A percentile compares a stretch with the other conserved stretches of the same genome.
Evolutionary conservation across 2,329 filamentous ascomycete genomes (phyloP).

Genomic region (Xylariomycetidae sp.): DNA sequence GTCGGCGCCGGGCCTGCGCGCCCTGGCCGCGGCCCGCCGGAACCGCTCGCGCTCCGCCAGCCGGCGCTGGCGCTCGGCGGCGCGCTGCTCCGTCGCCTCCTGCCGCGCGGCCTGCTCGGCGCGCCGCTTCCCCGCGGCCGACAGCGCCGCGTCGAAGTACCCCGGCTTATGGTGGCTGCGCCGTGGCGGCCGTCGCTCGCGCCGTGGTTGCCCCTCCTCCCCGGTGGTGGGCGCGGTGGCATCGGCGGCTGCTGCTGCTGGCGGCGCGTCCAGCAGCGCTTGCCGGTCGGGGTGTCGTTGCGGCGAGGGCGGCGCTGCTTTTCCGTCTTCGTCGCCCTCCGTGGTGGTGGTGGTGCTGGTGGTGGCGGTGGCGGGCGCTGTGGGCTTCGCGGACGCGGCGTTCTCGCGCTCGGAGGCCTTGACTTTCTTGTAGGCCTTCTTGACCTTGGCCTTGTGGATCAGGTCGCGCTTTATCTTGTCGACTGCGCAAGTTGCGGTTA

Average conservation of each 20-base stretch:
- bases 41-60: constrained; percentile 59
- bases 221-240: constrained; percentile 5
- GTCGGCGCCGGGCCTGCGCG: constrained; percentile 60
- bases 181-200: too few relatives aligned
- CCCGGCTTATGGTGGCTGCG: constrained; percentile 42
- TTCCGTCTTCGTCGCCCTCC: constrained; percentile 13
- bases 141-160: constrained; percentile 61
- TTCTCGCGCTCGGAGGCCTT: constrained; percentile 48
- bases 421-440: constrained; percentile 86
- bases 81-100: constrained; percentile 36
- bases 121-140: constrained; percentile 14
- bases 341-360: constrained; percentile 1
- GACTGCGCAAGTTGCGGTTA: constrained; percentile 54
- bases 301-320: constrained; percentile 10
- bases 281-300: constrained; percentile 36
- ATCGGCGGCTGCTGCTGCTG: not conserved
- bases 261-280: constrained; percentile 27
- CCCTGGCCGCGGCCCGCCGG: constrained; percentile 65
- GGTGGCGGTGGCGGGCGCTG: constrained; percentile 6
- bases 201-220: constrained; percentile 4
- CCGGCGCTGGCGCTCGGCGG: constrained; percentile 59
- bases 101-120: constrained; percentile 35
- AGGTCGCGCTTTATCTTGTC: constrained; percentile 84
- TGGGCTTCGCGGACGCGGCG: constrained; percentile 12
- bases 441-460: constrained; percentile 88